These are phyloP conservation scores for Prillingera fragicola DNA, from an alignment of 1,284 basidiomycete species.

Conservation along the genomic window DNA sequence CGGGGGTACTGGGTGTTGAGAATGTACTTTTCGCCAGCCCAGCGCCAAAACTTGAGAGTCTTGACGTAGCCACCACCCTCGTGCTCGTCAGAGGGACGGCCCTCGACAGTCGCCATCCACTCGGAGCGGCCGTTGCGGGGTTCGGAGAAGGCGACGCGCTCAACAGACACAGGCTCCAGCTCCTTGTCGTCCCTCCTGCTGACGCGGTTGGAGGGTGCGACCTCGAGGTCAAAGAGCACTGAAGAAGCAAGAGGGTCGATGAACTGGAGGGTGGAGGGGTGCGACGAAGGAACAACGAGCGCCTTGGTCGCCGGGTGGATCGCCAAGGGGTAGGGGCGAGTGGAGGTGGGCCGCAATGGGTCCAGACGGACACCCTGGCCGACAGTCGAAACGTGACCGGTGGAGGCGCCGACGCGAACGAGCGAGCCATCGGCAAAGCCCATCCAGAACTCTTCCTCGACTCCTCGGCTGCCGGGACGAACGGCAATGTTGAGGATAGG, in stretches of 20 bases:
- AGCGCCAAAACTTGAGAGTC: slow-evolving; percentile 80
- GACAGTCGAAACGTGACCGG: slow-evolving; percentile 69
- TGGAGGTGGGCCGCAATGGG: slow-evolving; percentile 31
- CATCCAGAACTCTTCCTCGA: slow-evolving; percentile 80
- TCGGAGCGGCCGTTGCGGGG: slow-evolving; percentile 48
- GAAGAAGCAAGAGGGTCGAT: slow-evolving; percentile 70
- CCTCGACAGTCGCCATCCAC: slow-evolving; percentile 93
- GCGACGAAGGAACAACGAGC: slow-evolving; percentile 82
- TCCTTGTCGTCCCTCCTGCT: slow-evolving; percentile 74
- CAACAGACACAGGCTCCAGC: slow-evolving; percentile 71
- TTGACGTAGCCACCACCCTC: slow-evolving; percentile 56
- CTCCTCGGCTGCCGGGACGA: slow-evolving; percentile 51
- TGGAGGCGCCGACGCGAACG: slow-evolving; percentile 68
- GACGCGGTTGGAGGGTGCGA: slow-evolving; percentile 88
- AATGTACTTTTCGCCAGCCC: slow-evolving; percentile 51
- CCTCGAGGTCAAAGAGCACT: slow-evolving; percentile 80
- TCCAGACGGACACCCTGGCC: slow-evolving; percentile 44
- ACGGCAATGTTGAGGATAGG: slow-evolving; percentile 62
- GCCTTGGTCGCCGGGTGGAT: slow-evolving; percentile 66
- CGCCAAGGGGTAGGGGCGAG: slow-evolving; percentile 52
- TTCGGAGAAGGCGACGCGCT: slow-evolving; percentile 61
- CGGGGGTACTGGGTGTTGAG: slow-evolving; percentile 83
- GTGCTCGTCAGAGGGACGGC: slow-evolving; percentile 61
- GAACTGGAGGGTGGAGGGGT: slow-evolving; percentile 88
- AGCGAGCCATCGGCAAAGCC: slow-evolving; percentile 78